Evolutionary conservation across 768 basidiomycete genomes (phyloP), one percentile per base, ranked within the genome.

Genomic region (Collybia nuda): DNA sequence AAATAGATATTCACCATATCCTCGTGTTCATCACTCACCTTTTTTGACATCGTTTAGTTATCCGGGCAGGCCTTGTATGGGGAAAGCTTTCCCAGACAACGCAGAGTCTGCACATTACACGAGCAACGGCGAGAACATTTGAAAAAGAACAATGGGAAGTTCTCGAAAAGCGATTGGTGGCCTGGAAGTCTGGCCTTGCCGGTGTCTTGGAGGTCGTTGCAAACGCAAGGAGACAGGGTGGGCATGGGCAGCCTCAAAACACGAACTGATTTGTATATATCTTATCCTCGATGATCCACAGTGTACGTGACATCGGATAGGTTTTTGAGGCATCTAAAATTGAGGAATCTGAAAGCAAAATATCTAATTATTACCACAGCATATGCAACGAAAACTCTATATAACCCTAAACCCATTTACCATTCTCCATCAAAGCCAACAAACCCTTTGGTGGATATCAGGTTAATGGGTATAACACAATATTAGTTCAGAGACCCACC

Each of bases 401-500:
- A 46, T 48, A 38, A 17, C 3, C 15, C 32, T 32, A 43, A 38
- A 22, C 50, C 41, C 22, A n/a, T 19, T 47, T 70, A 92, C 90
- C 90, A 93, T 53, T 89, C 85, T 47, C 90, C 90, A 62, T 93
- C 90, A 56, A 93, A 93, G 21, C 90, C 90, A 55, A 86, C 77
- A 59, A 92, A 92, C 7, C 90, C 90, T 89, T 52, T 0, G 19
- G 44, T 38, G 2, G 24, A 9, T 46, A 48, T 56, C 18, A 61
- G 40, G 17, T 32, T 32, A 21, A 14, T 2, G 38, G 44, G 18
- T 18, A 18, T 2, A 47, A 32, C 45, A 5, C 40, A 22, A 47
- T 7, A 43, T 38, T 19, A 11, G 50, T 32, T 5, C 5, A 6
- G 8, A 15, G 38, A 65, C 85, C 56, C 52, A 89, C 89, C 88